These are phyloP conservation scores for Pyrenopolyporus hunteri DNA, from an alignment of 495 filamentous ascomycete species.

Conservation along the genomic window DNA sequence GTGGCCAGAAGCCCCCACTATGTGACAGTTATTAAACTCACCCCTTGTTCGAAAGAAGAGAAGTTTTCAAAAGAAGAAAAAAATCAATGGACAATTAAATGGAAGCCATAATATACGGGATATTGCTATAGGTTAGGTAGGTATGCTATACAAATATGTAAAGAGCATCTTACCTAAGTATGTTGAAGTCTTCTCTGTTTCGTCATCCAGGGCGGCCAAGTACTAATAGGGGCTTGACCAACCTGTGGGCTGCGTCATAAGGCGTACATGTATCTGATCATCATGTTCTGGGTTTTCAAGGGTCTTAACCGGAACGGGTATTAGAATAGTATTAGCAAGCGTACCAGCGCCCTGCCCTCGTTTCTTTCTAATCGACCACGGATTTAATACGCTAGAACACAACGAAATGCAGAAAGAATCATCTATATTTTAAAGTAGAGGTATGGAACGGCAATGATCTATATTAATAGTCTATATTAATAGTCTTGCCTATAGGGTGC, in stretches of 20 bases:
- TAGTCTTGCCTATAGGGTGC: constrained; percentile 1
- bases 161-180: background rate
- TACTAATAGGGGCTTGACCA: constrained; percentile 9
- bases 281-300: constrained; percentile 7
- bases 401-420: too few relatives aligned
- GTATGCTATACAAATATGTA: background rate
- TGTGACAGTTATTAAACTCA: constrained; percentile 9
- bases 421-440: too few relatives aligned
- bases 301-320: constrained; percentile 29
- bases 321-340: constrained; percentile 19
- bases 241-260: constrained; percentile 33
- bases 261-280: constrained; percentile 21
- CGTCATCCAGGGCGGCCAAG: constrained; percentile 16
- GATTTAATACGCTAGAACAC: too few relatives aligned
- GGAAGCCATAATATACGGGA: background rate
- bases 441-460: too few relatives aligned
- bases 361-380: background rate
- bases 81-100: background rate
- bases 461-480: background rate
- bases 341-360: background rate
- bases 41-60: too few relatives aligned
- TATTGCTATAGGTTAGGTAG: too few relatives aligned
- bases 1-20: background rate
- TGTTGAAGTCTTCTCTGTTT: background rate
- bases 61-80: too few relatives aligned